phyloP scores from a whole-genome alignment of 164 flowering plant genomes.

The Echeveria elegans region DNA sequence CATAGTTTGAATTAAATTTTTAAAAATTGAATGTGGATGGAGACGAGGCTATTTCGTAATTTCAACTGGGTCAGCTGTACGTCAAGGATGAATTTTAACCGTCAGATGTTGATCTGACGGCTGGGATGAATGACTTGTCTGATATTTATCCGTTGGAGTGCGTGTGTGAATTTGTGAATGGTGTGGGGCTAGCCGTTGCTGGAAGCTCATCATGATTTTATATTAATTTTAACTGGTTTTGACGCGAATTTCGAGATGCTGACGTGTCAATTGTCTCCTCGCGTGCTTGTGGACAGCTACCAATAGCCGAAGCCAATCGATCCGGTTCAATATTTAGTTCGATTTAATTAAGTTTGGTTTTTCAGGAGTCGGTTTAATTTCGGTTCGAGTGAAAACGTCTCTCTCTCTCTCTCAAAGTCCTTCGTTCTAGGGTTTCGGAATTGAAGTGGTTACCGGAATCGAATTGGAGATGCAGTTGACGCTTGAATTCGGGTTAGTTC shows the following conservation, averaged over 20 bases:
- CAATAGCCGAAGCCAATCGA: not conserved
- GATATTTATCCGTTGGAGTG: not conserved
- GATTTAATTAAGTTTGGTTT: no score
- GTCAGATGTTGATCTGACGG: not conserved
- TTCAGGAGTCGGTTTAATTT: not conserved
- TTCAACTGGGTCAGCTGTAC: not conserved
- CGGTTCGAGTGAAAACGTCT: not conserved
- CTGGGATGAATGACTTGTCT: not conserved
- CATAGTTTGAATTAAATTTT: not conserved
- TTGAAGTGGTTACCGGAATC: no score
- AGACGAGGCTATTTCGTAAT: not conserved
- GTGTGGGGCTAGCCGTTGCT: not conserved
- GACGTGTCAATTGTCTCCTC: not conserved
- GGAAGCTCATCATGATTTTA: not conserved
- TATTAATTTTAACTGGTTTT: no score
- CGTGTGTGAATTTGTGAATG: conserved; percentile 5
- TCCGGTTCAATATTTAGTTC: not conserved
- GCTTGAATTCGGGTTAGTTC: no score
- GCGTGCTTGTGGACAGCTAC: not conserved
- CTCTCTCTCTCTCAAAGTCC: no score
- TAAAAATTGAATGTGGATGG: not conserved
- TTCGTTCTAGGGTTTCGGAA: no score
- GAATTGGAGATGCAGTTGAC: no score
- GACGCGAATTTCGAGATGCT: not conserved
- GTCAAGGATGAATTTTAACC: not conserved